Conservation (phyloP, 257 asterid species). For the Ajuga chamaepitys region DNA sequence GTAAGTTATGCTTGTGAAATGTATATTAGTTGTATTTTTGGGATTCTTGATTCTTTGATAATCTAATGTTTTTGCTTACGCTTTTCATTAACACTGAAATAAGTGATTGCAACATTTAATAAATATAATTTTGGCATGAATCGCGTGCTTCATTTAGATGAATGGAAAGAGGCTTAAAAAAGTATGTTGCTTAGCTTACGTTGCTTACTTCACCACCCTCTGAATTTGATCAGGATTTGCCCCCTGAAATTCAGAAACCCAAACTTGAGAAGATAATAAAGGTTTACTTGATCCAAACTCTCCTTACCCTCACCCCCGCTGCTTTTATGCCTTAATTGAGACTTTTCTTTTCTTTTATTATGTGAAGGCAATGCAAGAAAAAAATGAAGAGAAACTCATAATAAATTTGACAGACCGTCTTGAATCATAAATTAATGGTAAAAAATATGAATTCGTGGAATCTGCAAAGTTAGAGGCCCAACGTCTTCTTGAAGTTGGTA, state of each 20-base stretch:
- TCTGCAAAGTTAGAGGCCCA: constrained; percentile 60
- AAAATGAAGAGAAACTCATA: constrained; percentile 65
- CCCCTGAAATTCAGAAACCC: constrained; percentile 54
- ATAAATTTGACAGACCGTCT: constrained; percentile 48
- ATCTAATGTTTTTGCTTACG: no score
- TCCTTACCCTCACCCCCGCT: neutral
- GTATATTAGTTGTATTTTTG: no score
- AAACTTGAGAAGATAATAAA: constrained; percentile 62
- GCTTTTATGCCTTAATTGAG: neutral
- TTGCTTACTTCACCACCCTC: constrained; percentile 58
- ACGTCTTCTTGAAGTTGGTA: constrained; percentile 72
- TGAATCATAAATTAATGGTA: constrained; percentile 59
- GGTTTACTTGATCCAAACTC: constrained; percentile 25
- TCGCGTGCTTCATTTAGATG: no score
- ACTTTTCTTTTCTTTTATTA: neutral
- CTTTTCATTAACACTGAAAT: no score
- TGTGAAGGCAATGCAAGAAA: constrained; percentile 57
- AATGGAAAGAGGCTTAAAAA: no score
- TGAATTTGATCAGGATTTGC: constrained; percentile 46
- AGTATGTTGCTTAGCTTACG: constrained; percentile 67
- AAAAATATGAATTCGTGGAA: constrained; percentile 44
- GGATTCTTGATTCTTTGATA: no score
- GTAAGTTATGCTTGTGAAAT: no score
- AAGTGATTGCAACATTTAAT: no score
- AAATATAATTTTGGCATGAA: no score